These are phyloP conservation scores for Craterostigma plantagineum DNA, from an alignment of 257 asterid species.

Conservation along the genomic window DNA sequence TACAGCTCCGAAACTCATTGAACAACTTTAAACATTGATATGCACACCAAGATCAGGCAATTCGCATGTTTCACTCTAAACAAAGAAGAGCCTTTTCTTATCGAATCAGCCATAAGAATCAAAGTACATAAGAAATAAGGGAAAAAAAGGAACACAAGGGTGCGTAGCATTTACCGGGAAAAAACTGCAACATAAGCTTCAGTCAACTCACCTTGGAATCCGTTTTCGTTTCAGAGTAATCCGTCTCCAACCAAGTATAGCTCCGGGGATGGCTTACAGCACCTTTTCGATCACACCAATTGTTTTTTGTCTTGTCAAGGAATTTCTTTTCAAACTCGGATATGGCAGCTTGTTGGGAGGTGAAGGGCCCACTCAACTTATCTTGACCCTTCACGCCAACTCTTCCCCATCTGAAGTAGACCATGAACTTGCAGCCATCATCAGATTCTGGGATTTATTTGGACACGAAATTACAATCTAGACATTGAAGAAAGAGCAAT, in stretches of 20 bases:
- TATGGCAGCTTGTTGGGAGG: conserved; percentile 35
- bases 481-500: background rate
- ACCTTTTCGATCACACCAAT: conserved; percentile 41
- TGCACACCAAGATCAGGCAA: conserved; percentile 3
- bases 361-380: conserved; percentile 39
- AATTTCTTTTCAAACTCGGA: conserved; percentile 53
- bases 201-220: conserved; percentile 41
- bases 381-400: conserved; percentile 89
- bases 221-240: conserved; percentile 43
- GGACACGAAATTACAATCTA: background rate
- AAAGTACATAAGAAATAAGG: background rate
- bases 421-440: conserved; percentile 53
- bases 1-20: background rate
- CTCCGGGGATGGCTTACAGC: conserved; percentile 38
- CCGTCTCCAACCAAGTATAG: conserved; percentile 94
- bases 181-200: background rate
- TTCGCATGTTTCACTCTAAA: conserved; percentile 1
- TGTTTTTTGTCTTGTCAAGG: conserved; percentile 54
- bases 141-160: background rate
- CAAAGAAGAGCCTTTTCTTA: too few species aligned
- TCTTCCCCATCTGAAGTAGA: conserved; percentile 88
- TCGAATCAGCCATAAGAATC: background rate
- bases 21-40: conserved; percentile 6
- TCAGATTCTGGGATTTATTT: conserved; percentile 52
- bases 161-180: background rate